Evolutionary conservation across 306 rosid genomes (phyloP).

Genomic region (Oemleria cerasiformis): DNA sequence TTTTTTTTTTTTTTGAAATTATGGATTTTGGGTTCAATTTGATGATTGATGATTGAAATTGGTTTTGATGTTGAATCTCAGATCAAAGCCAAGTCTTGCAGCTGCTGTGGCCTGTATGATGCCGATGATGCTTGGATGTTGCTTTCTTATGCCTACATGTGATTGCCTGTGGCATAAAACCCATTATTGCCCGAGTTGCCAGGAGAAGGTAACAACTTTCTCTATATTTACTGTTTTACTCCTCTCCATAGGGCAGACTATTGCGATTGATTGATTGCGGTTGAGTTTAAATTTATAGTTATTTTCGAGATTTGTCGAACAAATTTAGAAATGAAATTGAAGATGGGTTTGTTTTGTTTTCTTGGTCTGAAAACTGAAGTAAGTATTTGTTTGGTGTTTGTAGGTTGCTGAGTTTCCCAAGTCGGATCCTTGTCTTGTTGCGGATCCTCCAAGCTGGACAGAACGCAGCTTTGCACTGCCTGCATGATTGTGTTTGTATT

Average conservation of each 20-base stretch:
- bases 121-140: conserved; percentile 79
- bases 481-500: conserved; percentile 25
- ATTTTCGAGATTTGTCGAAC: no score
- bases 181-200: conserved; percentile 81
- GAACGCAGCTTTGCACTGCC: conserved; percentile 81
- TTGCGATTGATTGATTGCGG: no score
- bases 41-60: not conserved
- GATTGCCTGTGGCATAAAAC: conserved; percentile 96
- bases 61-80: conserved; percentile 19
- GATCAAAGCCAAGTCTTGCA: conserved; percentile 79
- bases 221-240: not conserved
- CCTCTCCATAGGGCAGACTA: no score
- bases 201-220: conserved; percentile 49
- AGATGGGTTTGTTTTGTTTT: not conserved
- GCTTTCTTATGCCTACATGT: conserved; percentile 83
- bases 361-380: no score
- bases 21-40: not conserved
- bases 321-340: not conserved
- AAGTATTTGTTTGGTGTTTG: not conserved
- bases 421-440: conserved; percentile 67
- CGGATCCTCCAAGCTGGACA: conserved; percentile 85
- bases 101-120: conserved; percentile 79
- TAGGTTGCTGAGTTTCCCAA: conserved; percentile 89
- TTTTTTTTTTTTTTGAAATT: not conserved
- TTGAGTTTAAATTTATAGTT: no score